Base-by-base conservation (phyloP, 148 eudicot genomes). In the Silene uniflora region DNA sequence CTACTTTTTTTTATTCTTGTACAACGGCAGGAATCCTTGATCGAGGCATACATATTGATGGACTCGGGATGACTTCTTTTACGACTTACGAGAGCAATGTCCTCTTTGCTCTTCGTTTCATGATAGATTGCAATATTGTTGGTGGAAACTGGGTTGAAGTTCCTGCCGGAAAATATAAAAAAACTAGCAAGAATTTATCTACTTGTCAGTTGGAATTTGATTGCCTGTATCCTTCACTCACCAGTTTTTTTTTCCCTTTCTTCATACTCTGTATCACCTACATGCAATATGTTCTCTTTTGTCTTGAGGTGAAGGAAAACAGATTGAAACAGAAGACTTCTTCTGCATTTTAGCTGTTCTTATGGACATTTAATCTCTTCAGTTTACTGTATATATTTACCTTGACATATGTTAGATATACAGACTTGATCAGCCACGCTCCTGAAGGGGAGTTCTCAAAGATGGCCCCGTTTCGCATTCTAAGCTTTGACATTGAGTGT, bases 71-170 rank as follows among this genome's bases (percentile, higher is more conserved):
- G 87, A 89, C 84, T 86, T 90, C 84, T 86, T 95, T 95, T 88
- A 73, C 89, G 88, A 95, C 98, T 10, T 95, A 90, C 72, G 98
- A 95, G 76, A 95, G 98, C 83, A 95, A 92, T 76, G 87, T 95
- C 70, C 96, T 90, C 54, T 95, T 85, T 82, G 96, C 96, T 73
- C 96, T 95, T 47, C 97, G 98, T 52, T 92, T 95, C 87, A 95
- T 95, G 98, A 88, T 95, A 66, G 98, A 95, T 76, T 90, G 98
- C 88, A 87, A 88, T 59, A 84, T 95, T 73, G 97, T 90, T 76
- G 98, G 98, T 75, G 98, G 98, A 46, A 95, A 95, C 76, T 95
- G 98, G 98, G 88, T 95, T 72, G 96, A 95, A 82, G 91, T 89
- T 78, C 96, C 93, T 62, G 82, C 73, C 72, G 90, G 92, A 76